Evolutionary conservation across 164 flowering plant genomes (phyloP), one percentile per base, ranked within the genome.

Genomic region (Annona cherimola): DNA sequence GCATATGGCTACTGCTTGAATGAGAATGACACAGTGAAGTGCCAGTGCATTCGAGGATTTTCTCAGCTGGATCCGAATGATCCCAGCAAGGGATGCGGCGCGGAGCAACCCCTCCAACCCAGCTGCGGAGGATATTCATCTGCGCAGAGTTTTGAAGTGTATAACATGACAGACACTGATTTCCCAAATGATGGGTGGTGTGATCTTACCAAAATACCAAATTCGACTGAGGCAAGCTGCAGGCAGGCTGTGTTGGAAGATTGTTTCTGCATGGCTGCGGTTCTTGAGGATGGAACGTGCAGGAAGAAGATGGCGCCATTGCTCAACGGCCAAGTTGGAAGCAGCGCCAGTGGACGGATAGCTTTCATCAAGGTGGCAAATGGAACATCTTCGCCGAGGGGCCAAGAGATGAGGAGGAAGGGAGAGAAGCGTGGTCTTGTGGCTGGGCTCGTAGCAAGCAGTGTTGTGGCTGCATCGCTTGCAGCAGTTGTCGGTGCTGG

Each of bases 291-390:
- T 11, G 61, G 73, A 16, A 67, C 35, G 11, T 80, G 83, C 63
- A 11, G 2, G 44, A 72, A 55, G 70, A 80, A 75, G 63, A 74
- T 72, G 60, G 45, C 16, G 63, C 82, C 82, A 20, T 40, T 80
- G 41, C 42, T 73, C 54, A 77, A 74, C 62, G 80, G 76, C 1
- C 72, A 72, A 74, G 54, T 54, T 5, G 61, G 50, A 18, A 26
- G 63, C 42, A 39, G 71, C 16, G 70, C 77, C 2, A 60, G 16
- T 67, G 73, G 77, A 66, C 63, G 45, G 8, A 71, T 39, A 39
- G 64, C 77, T 19, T 44, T 79, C 4, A 61, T 79, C 40, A 79
- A 79, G 64, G 79, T 79, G 41, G 69, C 77, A 1, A 71, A 67
- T 61, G 67, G 39, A 1, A 45, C 40, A 42, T 54, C 66, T 68